A percentile compares a stretch with the other conserved stretches of the same genome.
Conservation (phyloP, 768 basidiomycete genomes). For the Boletus sp. region DNA sequence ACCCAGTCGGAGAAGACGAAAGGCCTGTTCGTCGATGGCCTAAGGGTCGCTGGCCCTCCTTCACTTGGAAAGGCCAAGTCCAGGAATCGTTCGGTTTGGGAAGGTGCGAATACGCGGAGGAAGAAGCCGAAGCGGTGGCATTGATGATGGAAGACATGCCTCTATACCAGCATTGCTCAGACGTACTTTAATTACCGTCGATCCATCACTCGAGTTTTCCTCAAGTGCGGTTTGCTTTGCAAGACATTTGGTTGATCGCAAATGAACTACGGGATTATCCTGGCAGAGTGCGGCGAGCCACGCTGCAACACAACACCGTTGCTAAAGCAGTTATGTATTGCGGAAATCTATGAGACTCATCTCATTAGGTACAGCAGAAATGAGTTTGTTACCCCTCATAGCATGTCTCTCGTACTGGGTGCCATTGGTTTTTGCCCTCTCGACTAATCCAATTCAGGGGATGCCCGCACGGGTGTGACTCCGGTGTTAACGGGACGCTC, state of each 20-base stretch:
- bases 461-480: slow-evolving; percentile 22
- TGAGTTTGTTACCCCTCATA: background rate
- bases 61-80: slow-evolving; percentile 20
- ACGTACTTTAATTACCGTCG: background rate
- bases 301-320: background rate
- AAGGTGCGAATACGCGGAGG: slow-evolving; percentile 11
- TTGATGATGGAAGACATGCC: background rate
- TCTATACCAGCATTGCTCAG: too few relatives aligned
- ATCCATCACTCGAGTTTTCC: background rate
- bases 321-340: background rate
- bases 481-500: slow-evolving; percentile 28
- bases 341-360: background rate
- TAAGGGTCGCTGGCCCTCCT: slow-evolving; percentile 14
- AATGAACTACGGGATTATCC: background rate
- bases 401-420: background rate
- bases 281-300: background rate
- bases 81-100: slow-evolving; percentile 25
- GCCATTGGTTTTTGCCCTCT: background rate
- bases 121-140: slow-evolving; percentile 20
- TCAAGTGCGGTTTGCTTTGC: background rate
- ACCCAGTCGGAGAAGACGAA: slow-evolving; percentile 9
- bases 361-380: background rate
- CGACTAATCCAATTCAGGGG: slow-evolving; percentile 19
- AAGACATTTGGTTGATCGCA: background rate
- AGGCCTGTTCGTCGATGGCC: slow-evolving; percentile 23